Evolutionary conservation across 2,329 filamentous ascomycete genomes (phyloP), one percentile per base, ranked within the genome.

Genomic region (Cladophialophora bantiana): DNA sequence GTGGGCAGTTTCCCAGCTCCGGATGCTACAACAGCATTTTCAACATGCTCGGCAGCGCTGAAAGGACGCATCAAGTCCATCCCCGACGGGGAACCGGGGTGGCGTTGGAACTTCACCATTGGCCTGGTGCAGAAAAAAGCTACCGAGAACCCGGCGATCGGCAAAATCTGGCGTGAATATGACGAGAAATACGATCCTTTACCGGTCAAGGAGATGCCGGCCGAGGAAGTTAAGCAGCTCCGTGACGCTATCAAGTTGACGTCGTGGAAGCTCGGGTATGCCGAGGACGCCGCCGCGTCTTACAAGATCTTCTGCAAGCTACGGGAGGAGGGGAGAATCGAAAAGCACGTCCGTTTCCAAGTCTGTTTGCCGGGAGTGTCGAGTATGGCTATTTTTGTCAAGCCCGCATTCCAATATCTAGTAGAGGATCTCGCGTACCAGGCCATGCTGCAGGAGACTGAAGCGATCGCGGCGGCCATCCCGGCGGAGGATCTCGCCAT

Each of bases 331-430:
- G 72, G 72, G 1, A 32, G 70, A 12, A 77, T 79, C 20, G 59
- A 67, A 1, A 20, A 50, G 1, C 68, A 68, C 1, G 68, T 77
- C 0, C 71, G 72, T 3, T 78, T 79, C 52, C 77, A 78, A 62
- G 75, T 79, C 62, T 77, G 64, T 6, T 67, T 79, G 7, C 77
- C 77, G 18, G 59, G 59, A 13, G 26, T 62, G 42, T 62, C 59
- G 45, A 62, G 59, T 18, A 20, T 62, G 6, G 59, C 59, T 26
- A 62, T 62, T 18, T 62, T 62, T 15, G 52, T 62, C 45, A 62
- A 62, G 59, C 59, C 59, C 7, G 32, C 48, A 12, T 62, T 54
- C 26, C 59, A 62, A 34, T 62, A 62, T 26, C 59, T 54, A 1
- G 59, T 62, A 10, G 59, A 62, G 48, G 59, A 62, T 54, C 59